A percentile compares a stretch with the other conserved stretches of the same genome.
These are phyloP conservation scores for Diutina rugosa DNA, from an alignment of 1,139 yeast genomes.

Conservation along the genomic window DNA sequence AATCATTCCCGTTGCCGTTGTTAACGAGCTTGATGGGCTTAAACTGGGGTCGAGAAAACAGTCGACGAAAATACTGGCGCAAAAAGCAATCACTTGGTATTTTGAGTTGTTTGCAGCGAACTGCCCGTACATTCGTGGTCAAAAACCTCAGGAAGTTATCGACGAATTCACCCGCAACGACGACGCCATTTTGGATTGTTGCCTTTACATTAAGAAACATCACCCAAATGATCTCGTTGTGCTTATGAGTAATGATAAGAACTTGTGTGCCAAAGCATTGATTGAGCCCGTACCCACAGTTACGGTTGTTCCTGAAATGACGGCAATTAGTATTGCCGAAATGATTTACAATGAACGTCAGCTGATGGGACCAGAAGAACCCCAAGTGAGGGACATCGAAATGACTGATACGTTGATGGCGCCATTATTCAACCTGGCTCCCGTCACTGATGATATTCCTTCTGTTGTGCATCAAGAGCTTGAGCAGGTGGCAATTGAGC, in stretches of 20 bases:
- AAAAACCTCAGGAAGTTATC: constrained; percentile 41
- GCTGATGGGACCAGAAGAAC: constrained; percentile 5
- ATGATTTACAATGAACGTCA: constrained; percentile 21
- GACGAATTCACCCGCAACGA: constrained; percentile 40
- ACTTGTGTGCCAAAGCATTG: constrained; percentile 68
- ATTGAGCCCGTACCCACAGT: constrained; percentile 57
- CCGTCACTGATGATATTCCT: constrained; percentile 1
- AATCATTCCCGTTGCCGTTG: constrained; percentile 57
- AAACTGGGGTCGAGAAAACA: not conserved
- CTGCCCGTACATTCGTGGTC: constrained; percentile 48
- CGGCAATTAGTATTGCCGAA: constrained; percentile 44
- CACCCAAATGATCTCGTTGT: constrained; percentile 38
- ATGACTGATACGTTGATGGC: constrained; percentile 2
- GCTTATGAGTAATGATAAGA: constrained; percentile 69
- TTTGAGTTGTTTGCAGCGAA: constrained; percentile 43
- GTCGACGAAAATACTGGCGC: no score
- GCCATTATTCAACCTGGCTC: not conserved
- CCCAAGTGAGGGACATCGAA: constrained; percentile 3
- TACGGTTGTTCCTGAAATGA: constrained; percentile 46
- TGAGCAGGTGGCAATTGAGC: constrained; percentile 26
- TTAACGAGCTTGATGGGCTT: constrained; percentile 70
- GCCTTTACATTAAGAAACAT: constrained; percentile 43
- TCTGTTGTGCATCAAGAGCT: constrained; percentile 24
- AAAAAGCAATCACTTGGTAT: constrained; percentile 67
- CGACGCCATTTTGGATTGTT: constrained; percentile 80